These are phyloP conservation scores for Acidomyces sp. DNA, from an alignment of 495 filamentous ascomycete species.

Conservation along the genomic window DNA sequence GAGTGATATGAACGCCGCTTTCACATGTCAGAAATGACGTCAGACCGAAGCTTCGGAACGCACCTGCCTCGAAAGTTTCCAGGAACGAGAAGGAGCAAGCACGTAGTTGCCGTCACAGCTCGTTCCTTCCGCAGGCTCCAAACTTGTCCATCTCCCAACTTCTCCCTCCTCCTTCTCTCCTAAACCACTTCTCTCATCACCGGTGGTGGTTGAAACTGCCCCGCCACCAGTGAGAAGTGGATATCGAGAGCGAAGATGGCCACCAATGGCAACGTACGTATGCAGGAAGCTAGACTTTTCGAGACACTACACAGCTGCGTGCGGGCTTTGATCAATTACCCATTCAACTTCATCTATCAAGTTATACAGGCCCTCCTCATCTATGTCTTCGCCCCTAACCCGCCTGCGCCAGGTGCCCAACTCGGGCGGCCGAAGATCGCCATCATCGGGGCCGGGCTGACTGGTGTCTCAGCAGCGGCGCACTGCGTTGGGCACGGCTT, in stretches of 20 bases:
- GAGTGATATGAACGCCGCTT: not conserved
- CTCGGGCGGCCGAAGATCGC: constrained; percentile 54
- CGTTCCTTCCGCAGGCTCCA: no score
- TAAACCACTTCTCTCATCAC: no score
- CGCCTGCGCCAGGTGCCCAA: constrained; percentile 43
- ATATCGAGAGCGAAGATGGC: no score
- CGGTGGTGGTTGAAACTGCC: no score
- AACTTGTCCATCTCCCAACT: no score
- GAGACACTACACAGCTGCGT: not conserved
- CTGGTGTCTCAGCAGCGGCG: constrained; percentile 66
- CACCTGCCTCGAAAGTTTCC: no score
- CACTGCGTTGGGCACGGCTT: constrained; percentile 84
- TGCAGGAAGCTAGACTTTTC: not conserved
- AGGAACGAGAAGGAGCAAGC: no score
- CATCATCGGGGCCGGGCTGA: constrained; percentile 73
- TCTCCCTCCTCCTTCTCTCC: no score
- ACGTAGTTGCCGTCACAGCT: no score
- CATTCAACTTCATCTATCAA: constrained; percentile 48
- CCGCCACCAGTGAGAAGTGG: no score
- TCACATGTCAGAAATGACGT: constrained; percentile 14
- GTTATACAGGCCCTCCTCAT: constrained; percentile 53
- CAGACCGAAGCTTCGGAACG: no score
- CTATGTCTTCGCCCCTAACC: constrained; percentile 53
- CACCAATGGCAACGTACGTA: no score
- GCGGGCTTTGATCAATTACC: constrained; percentile 18